Percentiles rank a stretch among this genome's conserved stretches.
These are phyloP conservation scores for Penicillium sp. DNA, from an alignment of 2,329 filamentous ascomycete genomes.

Conservation along the genomic window DNA sequence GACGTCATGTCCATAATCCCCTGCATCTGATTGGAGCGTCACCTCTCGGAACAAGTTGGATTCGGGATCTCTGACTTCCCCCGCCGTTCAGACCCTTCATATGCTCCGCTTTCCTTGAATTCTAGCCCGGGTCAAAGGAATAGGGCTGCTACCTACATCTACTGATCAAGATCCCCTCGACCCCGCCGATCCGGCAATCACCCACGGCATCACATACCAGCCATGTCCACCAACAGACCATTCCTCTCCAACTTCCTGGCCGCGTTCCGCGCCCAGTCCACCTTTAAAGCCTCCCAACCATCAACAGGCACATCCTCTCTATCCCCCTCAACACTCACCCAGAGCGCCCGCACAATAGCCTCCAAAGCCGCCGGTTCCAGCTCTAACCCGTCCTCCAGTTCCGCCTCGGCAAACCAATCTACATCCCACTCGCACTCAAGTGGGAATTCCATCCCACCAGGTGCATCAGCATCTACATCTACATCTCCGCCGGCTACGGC, in stretches of 20 bases:
- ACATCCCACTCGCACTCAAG: not conserved
- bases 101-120: not conserved
- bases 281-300: conserved; percentile 56
- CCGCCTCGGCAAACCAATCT: conserved; percentile 17
- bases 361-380: conserved; percentile 39
- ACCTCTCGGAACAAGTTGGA: conserved; percentile 5
- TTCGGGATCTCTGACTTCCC: conserved; percentile 13
- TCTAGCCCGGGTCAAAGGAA: not conserved
- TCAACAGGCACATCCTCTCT: conserved; percentile 36
- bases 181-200: not conserved
- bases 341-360: conserved; percentile 49
- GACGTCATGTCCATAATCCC: conserved; percentile 24
- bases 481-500: not conserved
- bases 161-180: not conserved
- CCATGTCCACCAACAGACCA: conserved; percentile 64
- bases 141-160: not conserved
- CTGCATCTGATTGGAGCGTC: conserved; percentile 18
- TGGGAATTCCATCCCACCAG: not conserved
- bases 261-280: conserved; percentile 65
- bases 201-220: not conserved
- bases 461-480: conserved; percentile 5
- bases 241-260: conserved; percentile 69
- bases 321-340: conserved; percentile 42
- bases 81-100: not conserved
- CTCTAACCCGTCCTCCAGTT: conserved; percentile 19